These are phyloP conservation scores for Aspergillus pseudoterreus DNA, from an alignment of 2,329 filamentous ascomycete genomes.

Conservation along the genomic window DNA sequence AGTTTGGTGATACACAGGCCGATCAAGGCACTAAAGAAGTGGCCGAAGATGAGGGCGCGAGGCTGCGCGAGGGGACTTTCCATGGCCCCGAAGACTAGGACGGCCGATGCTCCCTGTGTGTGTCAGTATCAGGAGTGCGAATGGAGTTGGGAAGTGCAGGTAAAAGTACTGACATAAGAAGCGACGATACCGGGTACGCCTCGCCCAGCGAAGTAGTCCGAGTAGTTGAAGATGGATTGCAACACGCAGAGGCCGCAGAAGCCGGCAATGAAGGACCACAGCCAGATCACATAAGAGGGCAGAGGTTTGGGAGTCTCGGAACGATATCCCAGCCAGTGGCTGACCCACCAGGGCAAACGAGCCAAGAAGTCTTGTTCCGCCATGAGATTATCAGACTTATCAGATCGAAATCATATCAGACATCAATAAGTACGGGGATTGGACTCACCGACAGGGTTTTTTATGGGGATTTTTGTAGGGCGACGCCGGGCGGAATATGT, in stretches of 20 bases:
- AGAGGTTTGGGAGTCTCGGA: slow-evolving; percentile 20
- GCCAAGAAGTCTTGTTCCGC: slow-evolving; percentile 5
- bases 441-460: too few relatives aligned
- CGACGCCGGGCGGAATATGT: too few relatives aligned
- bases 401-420: too few relatives aligned
- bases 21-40: slow-evolving; percentile 30
- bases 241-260: slow-evolving; percentile 24
- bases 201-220: slow-evolving; percentile 21
- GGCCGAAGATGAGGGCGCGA: slow-evolving; percentile 29
- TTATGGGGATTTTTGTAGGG: too few relatives aligned
- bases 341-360: slow-evolving; percentile 23
- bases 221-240: slow-evolving; percentile 25
- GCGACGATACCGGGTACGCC: slow-evolving; percentile 25
- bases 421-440: too few relatives aligned
- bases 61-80: slow-evolving; percentile 32
- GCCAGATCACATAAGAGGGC: slow-evolving; percentile 17
- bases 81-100: slow-evolving; percentile 30
- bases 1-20: slow-evolving; percentile 30
- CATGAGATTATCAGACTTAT: too few relatives aligned
- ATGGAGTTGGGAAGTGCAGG: too few relatives aligned
- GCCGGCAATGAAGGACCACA: slow-evolving; percentile 25
- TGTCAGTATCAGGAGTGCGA: neutral
- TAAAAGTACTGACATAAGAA: slow-evolving; percentile 19
- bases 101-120: slow-evolving; percentile 28
- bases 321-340: slow-evolving; percentile 28